Percentiles rank a stretch among this genome's conserved stretches.
phyloP scores from a whole-genome alignment of 2,329 filamentous ascomycete genomes.

The Colletotrichum musae region DNA sequence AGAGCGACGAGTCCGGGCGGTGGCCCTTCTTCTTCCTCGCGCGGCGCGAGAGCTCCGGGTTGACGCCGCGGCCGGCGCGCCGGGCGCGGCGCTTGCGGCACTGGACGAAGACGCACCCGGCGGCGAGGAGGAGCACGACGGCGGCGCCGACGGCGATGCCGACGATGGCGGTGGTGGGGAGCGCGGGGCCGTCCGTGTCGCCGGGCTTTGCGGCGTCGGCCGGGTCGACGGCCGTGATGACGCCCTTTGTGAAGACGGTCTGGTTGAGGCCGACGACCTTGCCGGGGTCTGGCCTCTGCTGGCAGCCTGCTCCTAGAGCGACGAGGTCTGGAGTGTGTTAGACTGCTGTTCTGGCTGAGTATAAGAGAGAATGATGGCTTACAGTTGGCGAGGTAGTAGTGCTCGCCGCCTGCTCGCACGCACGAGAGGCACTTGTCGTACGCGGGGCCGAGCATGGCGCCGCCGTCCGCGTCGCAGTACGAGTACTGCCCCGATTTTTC shows the following conservation, averaged over 20 bases:
- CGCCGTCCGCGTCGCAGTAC: constrained; percentile 62
- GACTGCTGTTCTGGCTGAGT: neutral
- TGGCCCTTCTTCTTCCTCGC: constrained; percentile 41
- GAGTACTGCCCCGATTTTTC: constrained; percentile 52
- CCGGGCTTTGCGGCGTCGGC: constrained; percentile 29
- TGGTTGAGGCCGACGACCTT: constrained; percentile 57
- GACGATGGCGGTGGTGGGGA: constrained; percentile 57
- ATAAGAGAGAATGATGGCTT: too few species aligned
- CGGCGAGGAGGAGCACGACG: constrained; percentile 54
- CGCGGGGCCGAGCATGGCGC: constrained; percentile 50
- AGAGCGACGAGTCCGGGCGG: constrained; percentile 61
- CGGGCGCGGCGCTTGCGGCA: constrained; percentile 59
- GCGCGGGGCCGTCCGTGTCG: constrained; percentile 35
- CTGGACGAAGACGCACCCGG: constrained; percentile 60
- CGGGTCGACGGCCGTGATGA: constrained; percentile 53
- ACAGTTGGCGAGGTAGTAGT: constrained; percentile 65
- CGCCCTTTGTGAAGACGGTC: constrained; percentile 59
- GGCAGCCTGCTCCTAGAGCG: constrained; percentile 66
- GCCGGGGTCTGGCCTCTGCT: constrained; percentile 59
- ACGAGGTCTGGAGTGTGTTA: constrained; percentile 58
- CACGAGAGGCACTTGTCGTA: constrained; percentile 62
- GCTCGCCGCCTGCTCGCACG: constrained; percentile 57
- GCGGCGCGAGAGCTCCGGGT: constrained; percentile 46
- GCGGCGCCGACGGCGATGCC: constrained; percentile 60
- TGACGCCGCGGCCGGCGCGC: constrained; percentile 42